Evolutionary conservation across 148 eudicot species (phyloP), one percentile per base, ranked within the genome.

Genomic region (Silene uniflora): DNA sequence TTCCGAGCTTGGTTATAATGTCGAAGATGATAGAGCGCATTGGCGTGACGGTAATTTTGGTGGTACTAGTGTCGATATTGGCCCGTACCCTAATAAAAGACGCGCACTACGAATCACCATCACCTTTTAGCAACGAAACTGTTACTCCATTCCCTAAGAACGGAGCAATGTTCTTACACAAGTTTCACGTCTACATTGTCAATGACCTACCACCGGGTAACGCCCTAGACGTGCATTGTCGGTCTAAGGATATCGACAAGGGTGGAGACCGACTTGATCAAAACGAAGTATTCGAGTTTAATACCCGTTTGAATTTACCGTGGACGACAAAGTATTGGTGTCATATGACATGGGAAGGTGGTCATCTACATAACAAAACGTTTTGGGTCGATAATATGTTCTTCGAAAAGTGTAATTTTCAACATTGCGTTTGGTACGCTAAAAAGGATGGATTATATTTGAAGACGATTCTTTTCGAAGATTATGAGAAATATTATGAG

Each of bases 401-500:
- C 7, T 35, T 66, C 5, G 69, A 66, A 11, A 66, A 66, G 47
- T 66, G 69, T 18, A 66, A 66, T 66, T 66, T 16, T 18, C 69
- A 66, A 35, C 69, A 66, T 66, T 66, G 69, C 10, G 69, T 35
- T 1, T 66, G 69, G 49, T 18, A 32, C 5, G 49, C 69, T 2
- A 46, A 39, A 3, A 8, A 66, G 7, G 69, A 66, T 17, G 69
- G 69, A 0, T 35, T 66, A 6, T 66, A 66, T 66, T 35, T 66
- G 47, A 66, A 66, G 47, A 32, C 69, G 7, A 66, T 66, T 66
- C 49, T 66, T 32, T 7, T 4, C 2, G 49, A 66, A 6, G 69
- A 66, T 27, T 66, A 32, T 66, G 69, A 66, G 49, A 66, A 66
- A 18, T 66, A 66, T 66, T 66, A 66, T 7, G 69, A 66, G 47